Evolutionary conservation across 1,284 basidiomycete species (phyloP).

Genomic region (Athelia sp.): DNA sequence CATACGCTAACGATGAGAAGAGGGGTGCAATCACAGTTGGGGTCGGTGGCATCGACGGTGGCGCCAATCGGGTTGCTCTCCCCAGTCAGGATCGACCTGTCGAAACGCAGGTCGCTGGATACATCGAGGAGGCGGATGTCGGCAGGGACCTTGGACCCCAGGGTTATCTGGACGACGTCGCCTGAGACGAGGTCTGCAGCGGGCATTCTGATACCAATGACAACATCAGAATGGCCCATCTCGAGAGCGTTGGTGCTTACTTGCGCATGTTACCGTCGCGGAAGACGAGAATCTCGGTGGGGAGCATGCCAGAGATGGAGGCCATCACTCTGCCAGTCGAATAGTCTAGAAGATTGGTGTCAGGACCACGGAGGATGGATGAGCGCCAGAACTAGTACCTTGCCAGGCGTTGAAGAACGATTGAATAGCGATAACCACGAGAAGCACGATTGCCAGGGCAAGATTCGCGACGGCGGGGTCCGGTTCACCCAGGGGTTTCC

Average conservation of each 20-base stretch:
- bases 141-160: slow-evolving; percentile 67
- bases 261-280: slow-evolving; percentile 33
- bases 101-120: slow-evolving; percentile 52
- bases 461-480: slow-evolving; percentile 40
- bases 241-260: slow-evolving; percentile 8
- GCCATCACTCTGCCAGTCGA: slow-evolving; percentile 43
- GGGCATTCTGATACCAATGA: slow-evolving; percentile 17
- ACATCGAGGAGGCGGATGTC: slow-evolving; percentile 61
- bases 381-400: slow-evolving; percentile 13
- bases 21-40: slow-evolving; percentile 30
- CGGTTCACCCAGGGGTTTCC: slow-evolving; percentile 47
- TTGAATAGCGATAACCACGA: slow-evolving; percentile 36
- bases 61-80: slow-evolving; percentile 34
- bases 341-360: slow-evolving; percentile 22
- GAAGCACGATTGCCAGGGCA: slow-evolving; percentile 43
- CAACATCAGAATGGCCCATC: background rate
- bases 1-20: no score
- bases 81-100: slow-evolving; percentile 58
- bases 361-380: background rate
- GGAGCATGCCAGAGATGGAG: slow-evolving; percentile 47
- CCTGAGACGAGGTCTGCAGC: slow-evolving; percentile 66
- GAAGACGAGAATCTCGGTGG: slow-evolving; percentile 41
- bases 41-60: slow-evolving; percentile 23
- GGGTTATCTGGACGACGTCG: slow-evolving; percentile 50
- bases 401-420: slow-evolving; percentile 43